phyloP scores from a whole-genome alignment of 1,139 yeast genomes.

The Pichia sp. region DNA sequence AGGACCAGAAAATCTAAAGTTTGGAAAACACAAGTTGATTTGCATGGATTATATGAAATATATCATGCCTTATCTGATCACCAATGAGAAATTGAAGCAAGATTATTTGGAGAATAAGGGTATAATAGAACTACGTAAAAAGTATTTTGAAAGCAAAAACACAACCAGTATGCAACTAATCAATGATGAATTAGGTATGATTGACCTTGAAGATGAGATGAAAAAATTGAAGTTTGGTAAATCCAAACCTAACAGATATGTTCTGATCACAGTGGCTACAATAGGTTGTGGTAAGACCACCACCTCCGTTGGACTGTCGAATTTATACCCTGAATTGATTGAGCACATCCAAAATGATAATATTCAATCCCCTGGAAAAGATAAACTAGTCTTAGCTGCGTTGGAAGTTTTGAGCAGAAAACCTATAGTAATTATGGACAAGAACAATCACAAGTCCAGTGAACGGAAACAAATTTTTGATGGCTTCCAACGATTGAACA shows the following conservation, averaged over 20 bases:
- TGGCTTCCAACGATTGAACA: slow-evolving; percentile 43
- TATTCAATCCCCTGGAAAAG: slow-evolving; percentile 47
- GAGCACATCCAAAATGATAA: slow-evolving; percentile 86
- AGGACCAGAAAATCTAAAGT: slow-evolving; percentile 43
- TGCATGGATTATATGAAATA: slow-evolving; percentile 68
- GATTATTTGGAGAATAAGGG: slow-evolving; percentile 60
- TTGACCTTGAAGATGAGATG: slow-evolving; percentile 24
- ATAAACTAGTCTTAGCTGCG: slow-evolving; percentile 50
- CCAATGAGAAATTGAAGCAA: slow-evolving; percentile 43
- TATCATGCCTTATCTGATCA: slow-evolving; percentile 50
- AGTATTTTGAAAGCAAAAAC: slow-evolving; percentile 40
- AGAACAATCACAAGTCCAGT: slow-evolving; percentile 71
- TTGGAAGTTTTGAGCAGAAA: slow-evolving; percentile 38
- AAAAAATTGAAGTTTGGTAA: slow-evolving; percentile 26
- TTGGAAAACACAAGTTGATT: slow-evolving; percentile 53
- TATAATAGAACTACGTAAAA: slow-evolving; percentile 65
- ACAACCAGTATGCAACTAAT: slow-evolving; percentile 32
- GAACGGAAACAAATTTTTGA: slow-evolving; percentile 69
- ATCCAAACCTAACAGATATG: slow-evolving; percentile 35
- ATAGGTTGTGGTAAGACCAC: slow-evolving; percentile 97
- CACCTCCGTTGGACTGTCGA: slow-evolving; percentile 54
- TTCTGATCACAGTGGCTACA: slow-evolving; percentile 80
- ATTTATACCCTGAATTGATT: slow-evolving; percentile 56
- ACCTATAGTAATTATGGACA: slow-evolving; percentile 67
- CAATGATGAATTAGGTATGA: slow-evolving; percentile 22